Evolutionary conservation across 805 yeast genomes (phyloP).

Genomic region (Sporopachydermia quercuum): DNA sequence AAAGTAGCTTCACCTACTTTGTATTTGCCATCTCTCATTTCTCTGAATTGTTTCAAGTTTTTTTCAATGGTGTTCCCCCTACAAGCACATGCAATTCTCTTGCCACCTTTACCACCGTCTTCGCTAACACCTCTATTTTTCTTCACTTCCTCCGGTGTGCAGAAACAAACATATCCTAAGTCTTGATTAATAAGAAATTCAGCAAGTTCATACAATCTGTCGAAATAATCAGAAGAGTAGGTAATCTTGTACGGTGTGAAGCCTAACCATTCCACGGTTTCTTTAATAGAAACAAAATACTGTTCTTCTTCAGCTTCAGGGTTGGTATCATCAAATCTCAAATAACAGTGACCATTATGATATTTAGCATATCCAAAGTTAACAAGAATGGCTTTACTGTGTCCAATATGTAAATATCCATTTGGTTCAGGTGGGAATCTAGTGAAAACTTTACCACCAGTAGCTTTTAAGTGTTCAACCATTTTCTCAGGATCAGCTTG

Average conservation of each 20-base stretch:
- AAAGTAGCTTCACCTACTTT: conserved; percentile 85
- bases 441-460: conserved; percentile 75
- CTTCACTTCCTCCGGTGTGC: conserved; percentile 83
- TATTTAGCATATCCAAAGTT: conserved; percentile 93
- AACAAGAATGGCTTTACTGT: conserved; percentile 93
- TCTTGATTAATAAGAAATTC: conserved; percentile 60
- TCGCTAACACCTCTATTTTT: conserved; percentile 79
- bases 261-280: conserved; percentile 89
- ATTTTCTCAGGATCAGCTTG: conserved; percentile 79
- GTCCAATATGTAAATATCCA: conserved; percentile 95
- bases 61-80: conserved; percentile 59
- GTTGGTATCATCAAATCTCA: conserved; percentile 93
- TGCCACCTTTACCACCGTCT: conserved; percentile 91
- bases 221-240: conserved; percentile 92
- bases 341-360: conserved; percentile 75
- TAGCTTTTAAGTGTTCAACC: conserved; percentile 62
- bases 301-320: conserved; percentile 97
- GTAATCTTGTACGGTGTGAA: conserved; percentile 89
- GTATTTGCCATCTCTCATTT: conserved; percentile 83
- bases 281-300: conserved; percentile 70
- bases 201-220: conserved; percentile 75
- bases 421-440: conserved; percentile 99
- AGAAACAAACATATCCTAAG: conserved; percentile 84
- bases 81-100: conserved; percentile 70
- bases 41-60: conserved; percentile 67